Conservation (phyloP, 148 eudicot genomes). For the Heliamphora exappendiculata region DNA sequence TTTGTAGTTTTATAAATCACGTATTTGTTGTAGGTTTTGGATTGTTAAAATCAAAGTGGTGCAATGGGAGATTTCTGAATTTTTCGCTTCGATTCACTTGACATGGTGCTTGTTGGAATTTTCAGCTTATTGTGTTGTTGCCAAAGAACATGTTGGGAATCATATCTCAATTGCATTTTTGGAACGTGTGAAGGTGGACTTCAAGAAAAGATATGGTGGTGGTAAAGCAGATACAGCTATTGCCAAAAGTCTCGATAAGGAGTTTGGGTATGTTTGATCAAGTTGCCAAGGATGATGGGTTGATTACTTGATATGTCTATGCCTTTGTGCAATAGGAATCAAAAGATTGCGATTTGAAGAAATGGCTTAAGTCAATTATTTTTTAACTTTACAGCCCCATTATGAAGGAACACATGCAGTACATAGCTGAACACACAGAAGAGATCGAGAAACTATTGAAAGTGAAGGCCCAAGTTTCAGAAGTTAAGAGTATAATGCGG, state of each 20-base stretch:
- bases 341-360: background rate
- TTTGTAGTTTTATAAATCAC: too few species aligned
- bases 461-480: slow-evolving; percentile 63
- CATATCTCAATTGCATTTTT: slow-evolving; percentile 47
- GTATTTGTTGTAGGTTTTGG: too few species aligned
- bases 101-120: background rate
- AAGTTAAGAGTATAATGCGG: slow-evolving; percentile 53
- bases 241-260: slow-evolving; percentile 58
- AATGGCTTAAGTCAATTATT: background rate
- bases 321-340: background rate
- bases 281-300: background rate
- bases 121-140: slow-evolving; percentile 62
- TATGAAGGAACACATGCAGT: slow-evolving; percentile 66
- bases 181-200: slow-evolving; percentile 46
- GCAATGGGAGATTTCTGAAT: background rate
- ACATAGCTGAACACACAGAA: slow-evolving; percentile 53
- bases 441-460: slow-evolving; percentile 59
- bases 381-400: slow-evolving; percentile 36
- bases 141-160: slow-evolving; percentile 56
- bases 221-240: slow-evolving; percentile 55
- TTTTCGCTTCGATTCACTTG: background rate
- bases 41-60: background rate
- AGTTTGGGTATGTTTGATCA: slow-evolving; percentile 41
- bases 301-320: background rate
- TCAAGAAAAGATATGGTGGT: slow-evolving; percentile 55